Evolutionary conservation across 805 yeast genomes (phyloP).

Genomic region (Tetrapisispora pingtungensis): DNA sequence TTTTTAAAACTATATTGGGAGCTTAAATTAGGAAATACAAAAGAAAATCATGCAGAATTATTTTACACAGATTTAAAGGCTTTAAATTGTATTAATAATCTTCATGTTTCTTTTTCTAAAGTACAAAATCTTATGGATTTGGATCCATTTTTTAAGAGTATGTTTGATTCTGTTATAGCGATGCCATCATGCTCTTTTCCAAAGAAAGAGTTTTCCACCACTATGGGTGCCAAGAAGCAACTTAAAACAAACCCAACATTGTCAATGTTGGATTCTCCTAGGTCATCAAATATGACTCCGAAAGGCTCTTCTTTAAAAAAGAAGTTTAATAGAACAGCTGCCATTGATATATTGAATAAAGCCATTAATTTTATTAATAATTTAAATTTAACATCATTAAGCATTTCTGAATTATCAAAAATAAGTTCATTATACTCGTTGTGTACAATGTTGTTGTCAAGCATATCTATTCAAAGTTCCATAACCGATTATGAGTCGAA

Average conservation of each 20-base stretch:
- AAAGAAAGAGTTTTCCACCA: background rate
- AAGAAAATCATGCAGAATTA: slow-evolving; percentile 6
- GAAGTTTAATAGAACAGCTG: slow-evolving; percentile 20
- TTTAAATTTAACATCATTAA: slow-evolving; percentile 8
- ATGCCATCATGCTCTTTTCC: slow-evolving; percentile 31
- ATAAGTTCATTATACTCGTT: slow-evolving; percentile 18
- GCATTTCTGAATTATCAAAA: slow-evolving; percentile 11
- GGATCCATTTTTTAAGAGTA: slow-evolving; percentile 41
- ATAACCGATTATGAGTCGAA: background rate
- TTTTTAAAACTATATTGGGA: slow-evolving; percentile 17
- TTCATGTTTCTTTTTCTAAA: slow-evolving; percentile 23
- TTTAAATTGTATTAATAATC: slow-evolving; percentile 24
- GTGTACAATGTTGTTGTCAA: slow-evolving; percentile 14
- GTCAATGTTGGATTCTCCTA: slow-evolving; percentile 12
- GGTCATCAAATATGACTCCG: slow-evolving; percentile 28
- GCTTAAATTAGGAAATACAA: slow-evolving; percentile 12
- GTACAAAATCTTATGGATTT: slow-evolving; percentile 27
- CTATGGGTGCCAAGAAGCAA: too few relatives aligned
- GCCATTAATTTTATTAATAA: slow-evolving; percentile 11
- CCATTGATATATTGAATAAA: slow-evolving; percentile 12
- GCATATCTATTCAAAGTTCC: slow-evolving; percentile 5
- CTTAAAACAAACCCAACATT: background rate
- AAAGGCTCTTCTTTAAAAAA: slow-evolving; percentile 15
- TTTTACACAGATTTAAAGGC: slow-evolving; percentile 13
- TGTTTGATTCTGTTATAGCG: slow-evolving; percentile 42